Conservation (phyloP, 106 monocot species). For the Acorus calamus region DNA sequence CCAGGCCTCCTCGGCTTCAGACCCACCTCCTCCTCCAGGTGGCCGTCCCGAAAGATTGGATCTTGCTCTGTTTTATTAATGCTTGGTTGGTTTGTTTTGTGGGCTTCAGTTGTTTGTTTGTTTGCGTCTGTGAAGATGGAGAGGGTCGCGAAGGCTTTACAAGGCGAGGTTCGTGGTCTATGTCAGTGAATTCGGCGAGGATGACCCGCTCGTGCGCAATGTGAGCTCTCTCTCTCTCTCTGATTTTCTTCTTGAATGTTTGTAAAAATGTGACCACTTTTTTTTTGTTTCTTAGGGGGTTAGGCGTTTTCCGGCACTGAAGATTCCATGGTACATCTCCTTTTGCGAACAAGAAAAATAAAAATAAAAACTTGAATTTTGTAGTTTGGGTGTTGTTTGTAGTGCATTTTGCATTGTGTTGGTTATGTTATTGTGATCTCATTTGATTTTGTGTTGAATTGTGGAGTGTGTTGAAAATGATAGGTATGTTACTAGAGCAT, state of each 20-base stretch:
- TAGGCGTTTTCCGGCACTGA: constrained; percentile 20
- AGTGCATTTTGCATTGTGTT: background rate
- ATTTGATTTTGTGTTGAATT: background rate
- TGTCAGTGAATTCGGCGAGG: constrained; percentile 42
- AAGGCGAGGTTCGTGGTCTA: constrained; percentile 41
- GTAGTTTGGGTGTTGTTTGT: background rate
- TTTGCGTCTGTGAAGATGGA: constrained; percentile 32
- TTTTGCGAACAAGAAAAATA: background rate
- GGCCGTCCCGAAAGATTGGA: background rate
- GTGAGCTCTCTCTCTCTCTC: constrained; percentile 17
- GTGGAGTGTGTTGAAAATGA: no score
- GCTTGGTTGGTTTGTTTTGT: constrained; percentile 1
- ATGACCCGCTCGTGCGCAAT: constrained; percentile 50
- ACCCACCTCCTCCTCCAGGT: constrained; percentile 26
- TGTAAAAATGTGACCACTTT: constrained; percentile 1
- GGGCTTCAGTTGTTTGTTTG: background rate
- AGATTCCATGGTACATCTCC: constrained; percentile 37
- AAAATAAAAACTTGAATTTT: no score
- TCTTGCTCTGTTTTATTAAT: background rate
- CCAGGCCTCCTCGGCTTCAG: constrained; percentile 15
- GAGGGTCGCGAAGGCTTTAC: constrained; percentile 18
- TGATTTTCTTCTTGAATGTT: background rate
- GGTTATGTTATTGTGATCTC: background rate
- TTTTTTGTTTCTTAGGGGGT: constrained; percentile 35
- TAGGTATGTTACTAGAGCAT: constrained; percentile 29